These are phyloP conservation scores for Scopulariopsis brevicaulis DNA, from an alignment of 2,329 filamentous ascomycete genomes.

Conservation along the genomic window DNA sequence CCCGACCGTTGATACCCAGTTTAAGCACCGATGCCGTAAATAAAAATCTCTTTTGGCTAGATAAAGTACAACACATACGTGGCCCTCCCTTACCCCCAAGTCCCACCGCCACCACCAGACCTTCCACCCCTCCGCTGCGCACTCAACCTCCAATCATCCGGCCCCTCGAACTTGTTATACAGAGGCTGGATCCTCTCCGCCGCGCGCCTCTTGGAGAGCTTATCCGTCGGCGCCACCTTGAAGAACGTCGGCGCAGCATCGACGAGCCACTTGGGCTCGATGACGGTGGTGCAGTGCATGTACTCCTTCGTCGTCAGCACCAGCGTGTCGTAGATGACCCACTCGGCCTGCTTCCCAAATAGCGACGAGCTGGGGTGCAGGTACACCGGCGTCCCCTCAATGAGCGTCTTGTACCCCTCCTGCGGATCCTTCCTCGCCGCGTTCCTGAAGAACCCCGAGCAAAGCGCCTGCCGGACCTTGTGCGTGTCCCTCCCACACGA, in stretches of 20 bases:
- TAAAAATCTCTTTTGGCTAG: background rate
- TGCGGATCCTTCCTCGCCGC: conserved; percentile 88
- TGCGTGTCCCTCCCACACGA: conserved; percentile 83
- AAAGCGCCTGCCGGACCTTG: conserved; percentile 79
- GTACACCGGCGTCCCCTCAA: conserved; percentile 89
- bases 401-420: conserved; percentile 95
- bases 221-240: conserved; percentile 84
- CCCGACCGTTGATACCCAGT: too few species aligned
- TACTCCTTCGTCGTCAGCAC: conserved; percentile 96
- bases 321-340: conserved; percentile 86
- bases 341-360: conserved; percentile 92
- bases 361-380: conserved; percentile 85
- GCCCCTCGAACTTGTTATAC: conserved; percentile 83
- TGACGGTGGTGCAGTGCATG: conserved; percentile 88
- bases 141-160: conserved; percentile 90
- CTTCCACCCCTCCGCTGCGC: conserved; percentile 78
- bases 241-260: conserved; percentile 98
- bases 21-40: background rate
- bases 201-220: conserved; percentile 81
- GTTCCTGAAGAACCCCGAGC: conserved; percentile 92
- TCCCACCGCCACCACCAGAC: conserved; percentile 75
- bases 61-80: background rate
- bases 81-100: conserved; percentile 60
- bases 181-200: conserved; percentile 91
- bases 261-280: conserved; percentile 90